Evolutionary conservation across 352 stramenopile species (phyloP), one percentile per base, ranked within the genome.

Genomic region (Bremia lactucae): DNA sequence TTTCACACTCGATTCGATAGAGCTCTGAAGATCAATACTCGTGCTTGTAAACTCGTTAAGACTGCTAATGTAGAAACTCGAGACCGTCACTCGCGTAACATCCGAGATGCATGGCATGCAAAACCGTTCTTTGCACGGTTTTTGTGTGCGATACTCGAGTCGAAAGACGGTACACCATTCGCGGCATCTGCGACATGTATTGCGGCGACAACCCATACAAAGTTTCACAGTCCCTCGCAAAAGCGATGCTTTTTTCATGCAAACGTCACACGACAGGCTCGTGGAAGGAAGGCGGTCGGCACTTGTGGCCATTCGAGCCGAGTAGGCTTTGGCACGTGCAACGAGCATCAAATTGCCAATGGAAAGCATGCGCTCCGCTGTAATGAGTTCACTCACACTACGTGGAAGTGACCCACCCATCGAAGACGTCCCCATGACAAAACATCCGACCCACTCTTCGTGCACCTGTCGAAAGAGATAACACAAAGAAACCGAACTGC

Each of bases 381-480:
- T 61, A 23, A 84, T 63, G n/a, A 74, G 47, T 16, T 69, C 62
- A 24, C 72, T 59, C 19, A 82, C 37, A 31, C 62, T 52, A 31
- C 53, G 51, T 3, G 67, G 63, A 3, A 80, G 33, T 3, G 36
- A 52, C 10, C 68, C 69, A 6, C 59, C 61, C 39, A 72, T 59
- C 19, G 64, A 59, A 6, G 59, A 68, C 38, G 58, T 64, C 7
- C 72, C 72, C 11, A 80, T 49, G 16, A 78, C 67, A 55, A 84
- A 82, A 42, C 68, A 80, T 21, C 59, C 66, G 13, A 78, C 61
- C 56, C 69, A 62, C 18, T 59, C 53, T 4, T 59, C 64, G 31
- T 65, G 68, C 3, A 80, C 55, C 31, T 74, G 54, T 36, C 65
- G 67, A 38, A 76, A 82, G 20, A 84, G 62, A 28, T 84, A 82